Conservation (phyloP, 306 rosid genomes). For the Myrica gale region DNA sequence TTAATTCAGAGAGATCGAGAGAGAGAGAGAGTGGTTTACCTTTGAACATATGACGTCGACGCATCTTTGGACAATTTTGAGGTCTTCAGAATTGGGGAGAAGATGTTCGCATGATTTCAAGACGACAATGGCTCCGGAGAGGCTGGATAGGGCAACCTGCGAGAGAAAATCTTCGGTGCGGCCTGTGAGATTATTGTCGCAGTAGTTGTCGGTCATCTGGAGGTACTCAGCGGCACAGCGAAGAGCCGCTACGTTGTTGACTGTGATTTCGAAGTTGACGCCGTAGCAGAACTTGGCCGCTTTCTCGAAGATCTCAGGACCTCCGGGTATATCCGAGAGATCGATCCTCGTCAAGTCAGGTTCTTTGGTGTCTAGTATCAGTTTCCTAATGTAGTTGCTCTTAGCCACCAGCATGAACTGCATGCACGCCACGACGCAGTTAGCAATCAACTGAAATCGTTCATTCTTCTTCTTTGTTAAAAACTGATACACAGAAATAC, state of each 20-base stretch:
- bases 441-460: not conserved
- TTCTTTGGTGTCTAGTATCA: constrained; percentile 59
- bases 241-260: constrained; percentile 68
- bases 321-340: constrained; percentile 76
- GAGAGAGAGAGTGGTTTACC: constrained; percentile 9
- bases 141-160: constrained; percentile 61
- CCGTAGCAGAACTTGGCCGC: constrained; percentile 93
- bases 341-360: constrained; percentile 60
- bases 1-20: not conserved
- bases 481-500: constrained; percentile 1
- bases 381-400: constrained; percentile 75
- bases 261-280: constrained; percentile 83
- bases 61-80: constrained; percentile 52
- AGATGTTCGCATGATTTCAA: constrained; percentile 62
- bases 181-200: constrained; percentile 58
- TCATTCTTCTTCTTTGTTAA: not conserved
- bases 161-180: constrained; percentile 74
- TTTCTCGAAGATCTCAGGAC: constrained; percentile 77
- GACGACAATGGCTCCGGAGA: constrained; percentile 56
- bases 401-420: constrained; percentile 90
- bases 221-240: constrained; percentile 82
- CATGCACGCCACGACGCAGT: not conserved
- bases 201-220: constrained; percentile 71
- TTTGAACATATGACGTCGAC: constrained; percentile 48
- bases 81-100: constrained; percentile 51